A percentile compares a stretch with the other conserved stretches of the same genome.
Evolutionary conservation across 208 protist species (phyloP).

Genomic region (Vickermania ingenoplastis): DNA sequence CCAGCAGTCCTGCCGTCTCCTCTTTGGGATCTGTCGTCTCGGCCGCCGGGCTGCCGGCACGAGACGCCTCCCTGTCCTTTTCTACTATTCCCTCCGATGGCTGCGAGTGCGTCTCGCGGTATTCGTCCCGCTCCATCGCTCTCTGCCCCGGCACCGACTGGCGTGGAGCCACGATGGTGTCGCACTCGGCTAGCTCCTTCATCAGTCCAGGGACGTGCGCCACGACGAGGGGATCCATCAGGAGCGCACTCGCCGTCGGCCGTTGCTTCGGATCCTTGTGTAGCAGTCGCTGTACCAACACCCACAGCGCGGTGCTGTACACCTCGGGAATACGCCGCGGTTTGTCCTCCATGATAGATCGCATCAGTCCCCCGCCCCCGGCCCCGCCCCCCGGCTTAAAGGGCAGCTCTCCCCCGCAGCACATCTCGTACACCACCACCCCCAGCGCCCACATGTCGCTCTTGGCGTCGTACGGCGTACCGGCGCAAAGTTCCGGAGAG

Average conservation of each 20-base stretch:
- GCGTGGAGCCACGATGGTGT: slow-evolving; percentile 3
- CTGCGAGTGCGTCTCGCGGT: not conserved
- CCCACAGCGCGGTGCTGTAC: slow-evolving; percentile 69
- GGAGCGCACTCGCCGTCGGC: slow-evolving; percentile 69
- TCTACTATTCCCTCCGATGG: slow-evolving; percentile 6
- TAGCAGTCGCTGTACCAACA: slow-evolving; percentile 61
- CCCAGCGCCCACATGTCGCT: slow-evolving; percentile 90
- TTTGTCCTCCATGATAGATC: slow-evolving; percentile 69
- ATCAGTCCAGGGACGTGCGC: slow-evolving; percentile 57
- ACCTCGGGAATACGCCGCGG: slow-evolving; percentile 49
- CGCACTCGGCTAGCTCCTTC: slow-evolving; percentile 24
- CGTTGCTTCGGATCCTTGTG: slow-evolving; percentile 75
- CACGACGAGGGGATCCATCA: slow-evolving; percentile 55
- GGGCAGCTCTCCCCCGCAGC: slow-evolving; percentile 51
- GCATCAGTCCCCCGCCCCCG: slow-evolving; percentile 41
- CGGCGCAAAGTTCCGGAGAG: slow-evolving; percentile 89
- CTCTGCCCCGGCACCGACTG: not conserved
- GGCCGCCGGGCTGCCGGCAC: not conserved
- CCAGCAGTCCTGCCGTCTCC: not conserved
- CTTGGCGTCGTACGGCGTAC: slow-evolving; percentile 91
- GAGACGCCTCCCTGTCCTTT: not conserved
- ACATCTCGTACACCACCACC: slow-evolving; percentile 82
- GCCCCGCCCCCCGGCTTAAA: slow-evolving; percentile 30
- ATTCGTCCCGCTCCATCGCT: not conserved
- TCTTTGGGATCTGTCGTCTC: not conserved